A percentile compares a stretch with the other conserved stretches of the same genome.
These are phyloP conservation scores for Cornus controversa DNA, from an alignment of 148 eudicot species.

Conservation along the genomic window DNA sequence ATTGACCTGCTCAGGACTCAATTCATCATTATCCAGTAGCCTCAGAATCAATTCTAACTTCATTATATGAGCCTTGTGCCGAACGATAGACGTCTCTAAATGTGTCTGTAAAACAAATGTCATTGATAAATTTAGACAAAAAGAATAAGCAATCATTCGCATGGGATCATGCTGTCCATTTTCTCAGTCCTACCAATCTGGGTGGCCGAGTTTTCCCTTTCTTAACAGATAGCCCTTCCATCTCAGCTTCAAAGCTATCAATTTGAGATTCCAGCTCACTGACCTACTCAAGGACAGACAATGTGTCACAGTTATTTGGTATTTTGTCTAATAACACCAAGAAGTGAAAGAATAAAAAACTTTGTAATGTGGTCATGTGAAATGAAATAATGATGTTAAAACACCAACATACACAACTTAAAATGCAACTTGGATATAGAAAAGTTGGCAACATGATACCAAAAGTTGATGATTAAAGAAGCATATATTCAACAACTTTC, in stretches of 20 bases:
- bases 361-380: neutral
- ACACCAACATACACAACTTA: too few relatives aligned
- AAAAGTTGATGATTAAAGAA: too few relatives aligned
- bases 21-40: conserved; percentile 85
- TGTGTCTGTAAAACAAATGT: conserved; percentile 56
- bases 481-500: too few relatives aligned
- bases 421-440: too few relatives aligned
- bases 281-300: conserved; percentile 52
- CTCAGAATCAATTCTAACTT: conserved; percentile 91
- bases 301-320: neutral
- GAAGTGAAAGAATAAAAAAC: neutral
- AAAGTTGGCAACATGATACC: too few relatives aligned
- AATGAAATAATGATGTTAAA: too few relatives aligned
- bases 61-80: conserved; percentile 96
- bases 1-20: conserved; percentile 96
- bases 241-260: conserved; percentile 96
- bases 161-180: conserved; percentile 3
- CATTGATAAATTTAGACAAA: conserved; percentile 6
- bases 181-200: conserved; percentile 68
- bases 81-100: conserved; percentile 85
- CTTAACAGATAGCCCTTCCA: conserved; percentile 91
- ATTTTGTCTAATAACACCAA: neutral
- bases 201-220: conserved; percentile 98
- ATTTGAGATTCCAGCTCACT: conserved; percentile 91
- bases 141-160: neutral